These are phyloP conservation scores for Lolium perenne DNA, from an alignment of 176 grass and related monocot species.

Conservation along the genomic window DNA sequence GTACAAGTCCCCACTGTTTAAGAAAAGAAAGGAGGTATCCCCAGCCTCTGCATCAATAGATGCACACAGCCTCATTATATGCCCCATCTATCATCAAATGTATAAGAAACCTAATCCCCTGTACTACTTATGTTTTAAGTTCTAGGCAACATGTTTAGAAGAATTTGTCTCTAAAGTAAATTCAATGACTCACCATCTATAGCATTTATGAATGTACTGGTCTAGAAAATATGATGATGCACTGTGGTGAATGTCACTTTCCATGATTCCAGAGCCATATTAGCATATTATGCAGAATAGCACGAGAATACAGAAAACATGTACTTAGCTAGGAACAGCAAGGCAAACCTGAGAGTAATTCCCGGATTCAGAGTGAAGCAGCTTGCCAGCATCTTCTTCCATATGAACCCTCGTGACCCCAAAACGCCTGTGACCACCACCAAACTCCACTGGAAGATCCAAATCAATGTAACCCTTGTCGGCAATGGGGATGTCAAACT, in stretches of 20 bases:
- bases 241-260: slow-evolving; percentile 34
- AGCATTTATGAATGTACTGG: slow-evolving; percentile 6
- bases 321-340: slow-evolving; percentile 2
- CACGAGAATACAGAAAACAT: slow-evolving; percentile 4
- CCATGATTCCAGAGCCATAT: background rate
- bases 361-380: slow-evolving; percentile 79
- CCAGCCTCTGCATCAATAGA: background rate
- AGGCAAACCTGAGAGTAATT: slow-evolving; percentile 87
- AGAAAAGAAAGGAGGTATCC: background rate
- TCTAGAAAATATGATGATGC: slow-evolving; percentile 31
- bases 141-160: background rate
- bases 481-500: slow-evolving; percentile 96
- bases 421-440: slow-evolving; percentile 87
- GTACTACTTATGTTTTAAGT: background rate
- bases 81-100: background rate
- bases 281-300: slow-evolving; percentile 1
- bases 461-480: slow-evolving; percentile 77
- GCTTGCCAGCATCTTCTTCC: slow-evolving; percentile 98
- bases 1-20: background rate
- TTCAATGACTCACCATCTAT: background rate
- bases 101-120: slow-evolving; percentile 7
- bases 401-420: slow-evolving; percentile 95
- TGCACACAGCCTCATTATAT: background rate
- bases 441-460: slow-evolving; percentile 90
- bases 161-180: slow-evolving; percentile 4